Percentiles rank a stretch among this genome's conserved stretches.
Evolutionary conservation across 73 alveolate species (phyloP).

Genomic region (Paramecium sexaurelia): DNA sequence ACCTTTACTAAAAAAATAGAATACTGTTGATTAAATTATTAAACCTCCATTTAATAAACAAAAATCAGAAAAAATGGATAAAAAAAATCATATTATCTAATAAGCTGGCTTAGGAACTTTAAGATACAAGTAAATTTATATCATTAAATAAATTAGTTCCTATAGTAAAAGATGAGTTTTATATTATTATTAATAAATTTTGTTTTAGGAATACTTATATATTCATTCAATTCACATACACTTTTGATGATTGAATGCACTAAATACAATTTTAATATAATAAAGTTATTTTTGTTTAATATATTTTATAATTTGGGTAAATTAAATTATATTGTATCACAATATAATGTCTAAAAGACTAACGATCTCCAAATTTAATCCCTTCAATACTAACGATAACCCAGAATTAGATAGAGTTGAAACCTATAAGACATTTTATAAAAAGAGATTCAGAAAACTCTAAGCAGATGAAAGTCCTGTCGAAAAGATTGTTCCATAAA

Average conservation of each 20-base stretch:
- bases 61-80: not conserved
- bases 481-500: not conserved
- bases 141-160: not conserved
- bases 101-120: constrained; percentile 11
- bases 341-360: not conserved
- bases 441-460: not conserved
- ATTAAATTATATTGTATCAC: not conserved
- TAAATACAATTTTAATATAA: not conserved
- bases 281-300: not conserved
- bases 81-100: not conserved
- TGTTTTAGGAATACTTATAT: not conserved
- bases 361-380: not conserved
- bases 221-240: not conserved
- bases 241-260: not conserved
- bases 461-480: not conserved
- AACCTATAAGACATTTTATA: constrained; percentile 9
- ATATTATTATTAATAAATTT: not conserved
- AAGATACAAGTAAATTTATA: not conserved
- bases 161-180: constrained; percentile 20
- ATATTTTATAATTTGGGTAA: not conserved
- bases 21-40: not conserved
- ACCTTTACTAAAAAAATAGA: not conserved
- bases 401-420: not conserved
- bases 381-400: not conserved
- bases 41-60: not conserved